A percentile compares a stretch with the other conserved stretches of the same genome.
Conservation (phyloP, 371 early-diverging fungal species). For the Mortierella sp. region DNA sequence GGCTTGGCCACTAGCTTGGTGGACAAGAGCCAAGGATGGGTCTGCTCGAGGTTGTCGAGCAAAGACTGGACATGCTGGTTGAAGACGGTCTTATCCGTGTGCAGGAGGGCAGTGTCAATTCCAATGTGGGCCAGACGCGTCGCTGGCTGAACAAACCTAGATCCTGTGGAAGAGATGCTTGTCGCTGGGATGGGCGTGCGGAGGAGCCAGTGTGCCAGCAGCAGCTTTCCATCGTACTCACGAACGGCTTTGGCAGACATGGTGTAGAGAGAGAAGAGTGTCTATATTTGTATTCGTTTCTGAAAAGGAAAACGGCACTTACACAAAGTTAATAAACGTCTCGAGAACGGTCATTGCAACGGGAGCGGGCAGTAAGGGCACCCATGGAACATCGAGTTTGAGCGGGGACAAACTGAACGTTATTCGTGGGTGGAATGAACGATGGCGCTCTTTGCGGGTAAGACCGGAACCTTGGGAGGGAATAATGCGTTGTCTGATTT, state of each 20-base stretch:
- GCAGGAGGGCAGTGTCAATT: slow-evolving; percentile 72
- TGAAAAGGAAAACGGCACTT: neutral
- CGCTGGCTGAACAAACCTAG: slow-evolving; percentile 76
- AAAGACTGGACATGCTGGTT: slow-evolving; percentile 70
- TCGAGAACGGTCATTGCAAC: too few species aligned
- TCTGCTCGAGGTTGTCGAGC: slow-evolving; percentile 76
- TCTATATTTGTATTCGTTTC: slow-evolving; percentile 1
- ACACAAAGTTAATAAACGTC: slow-evolving; percentile 17
- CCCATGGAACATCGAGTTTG: too few species aligned
- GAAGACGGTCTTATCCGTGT: slow-evolving; percentile 61
- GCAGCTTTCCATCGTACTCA: slow-evolving; percentile 97
- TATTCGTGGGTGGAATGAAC: too few species aligned
- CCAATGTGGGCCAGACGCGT: slow-evolving; percentile 84
- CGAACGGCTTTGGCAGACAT: slow-evolving; percentile 98
- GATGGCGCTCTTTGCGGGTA: neutral
- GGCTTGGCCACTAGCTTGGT: slow-evolving; percentile 95
- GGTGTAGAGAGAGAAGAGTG: neutral
- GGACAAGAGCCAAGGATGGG: slow-evolving; percentile 88
- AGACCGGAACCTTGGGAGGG: neutral
- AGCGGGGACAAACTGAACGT: too few species aligned
- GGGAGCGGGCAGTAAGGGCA: too few species aligned
- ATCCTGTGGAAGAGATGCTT: slow-evolving; percentile 52
- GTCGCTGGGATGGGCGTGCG: slow-evolving; percentile 71
- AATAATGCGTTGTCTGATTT: too few species aligned
- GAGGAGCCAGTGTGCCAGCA: slow-evolving; percentile 90